A percentile compares a stretch with the other conserved stretches of the same genome.
These are phyloP conservation scores for Phlebiopsis flavidoalba DNA, from an alignment of 768 basidiomycete species.

Conservation along the genomic window DNA sequence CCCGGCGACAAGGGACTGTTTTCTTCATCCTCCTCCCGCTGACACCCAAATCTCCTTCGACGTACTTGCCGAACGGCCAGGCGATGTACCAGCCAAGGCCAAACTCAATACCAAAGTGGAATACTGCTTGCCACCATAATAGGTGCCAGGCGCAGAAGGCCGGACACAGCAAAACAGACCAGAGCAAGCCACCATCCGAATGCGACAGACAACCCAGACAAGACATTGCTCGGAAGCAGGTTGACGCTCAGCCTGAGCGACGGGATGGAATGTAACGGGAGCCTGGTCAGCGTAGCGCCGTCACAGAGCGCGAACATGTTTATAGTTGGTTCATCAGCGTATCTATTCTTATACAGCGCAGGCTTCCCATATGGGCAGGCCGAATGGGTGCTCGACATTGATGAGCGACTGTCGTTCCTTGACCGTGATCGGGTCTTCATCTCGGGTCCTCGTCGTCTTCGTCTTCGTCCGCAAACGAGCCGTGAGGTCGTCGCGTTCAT, in stretches of 20 bases:
- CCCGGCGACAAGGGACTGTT: conserved; percentile 32
- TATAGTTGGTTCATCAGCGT: too few relatives aligned
- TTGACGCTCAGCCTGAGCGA: conserved; percentile 92
- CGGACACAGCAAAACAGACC: conserved; percentile 62
- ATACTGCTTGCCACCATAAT: conserved; percentile 80
- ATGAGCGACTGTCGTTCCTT: conserved; percentile 97
- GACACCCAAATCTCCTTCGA: conserved; percentile 67
- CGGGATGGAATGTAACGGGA: conserved; percentile 85
- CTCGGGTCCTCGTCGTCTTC: conserved; percentile 34
- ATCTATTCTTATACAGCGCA: conserved; percentile 98
- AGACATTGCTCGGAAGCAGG: conserved; percentile 88
- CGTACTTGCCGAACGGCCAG: conserved; percentile 99
- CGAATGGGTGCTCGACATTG: conserved; percentile 98
- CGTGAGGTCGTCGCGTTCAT: conserved; percentile 34
- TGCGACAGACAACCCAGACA: conserved; percentile 74
- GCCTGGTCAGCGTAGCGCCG: conserved; percentile 94
- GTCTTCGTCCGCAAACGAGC: conserved; percentile 27
- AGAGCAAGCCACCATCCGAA: conserved; percentile 95
- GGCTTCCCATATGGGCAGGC: conserved; percentile 99
- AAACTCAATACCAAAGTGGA: conserved; percentile 78
- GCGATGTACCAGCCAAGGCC: conserved; percentile 95
- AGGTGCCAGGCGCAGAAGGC: conserved; percentile 66
- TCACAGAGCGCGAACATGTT: conserved; percentile 91
- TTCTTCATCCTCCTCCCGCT: conserved; percentile 33
- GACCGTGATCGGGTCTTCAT: conserved; percentile 87